These are phyloP conservation scores for Xylariales sp. DNA, from an alignment of 2,329 filamentous ascomycete genomes.

Conservation along the genomic window DNA sequence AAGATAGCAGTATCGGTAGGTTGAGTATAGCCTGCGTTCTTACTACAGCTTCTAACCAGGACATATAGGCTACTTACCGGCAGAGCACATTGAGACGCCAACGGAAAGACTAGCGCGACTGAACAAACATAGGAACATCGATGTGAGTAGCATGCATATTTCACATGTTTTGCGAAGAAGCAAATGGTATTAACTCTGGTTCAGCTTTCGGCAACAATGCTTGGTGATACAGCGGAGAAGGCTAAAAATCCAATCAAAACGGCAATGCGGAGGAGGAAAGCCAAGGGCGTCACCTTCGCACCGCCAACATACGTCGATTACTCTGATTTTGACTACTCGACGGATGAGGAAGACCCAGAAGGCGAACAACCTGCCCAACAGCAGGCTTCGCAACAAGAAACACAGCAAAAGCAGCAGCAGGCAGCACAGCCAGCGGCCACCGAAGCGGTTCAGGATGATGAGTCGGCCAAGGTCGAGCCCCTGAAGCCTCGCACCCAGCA, in stretches of 20 bases:
- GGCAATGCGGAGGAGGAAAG: conserved; percentile 74
- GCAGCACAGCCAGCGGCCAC: conserved; percentile 24
- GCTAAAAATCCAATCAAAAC: conserved; percentile 78
- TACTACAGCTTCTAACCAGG: neutral
- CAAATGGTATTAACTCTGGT: conserved; percentile 27
- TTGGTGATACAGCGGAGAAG: conserved; percentile 66
- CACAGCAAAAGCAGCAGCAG: conserved; percentile 22
- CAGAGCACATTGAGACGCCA: conserved; percentile 97
- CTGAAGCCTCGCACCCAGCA: conserved; percentile 41
- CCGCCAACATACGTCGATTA: conserved; percentile 85
- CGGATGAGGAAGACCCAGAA: conserved; percentile 68
- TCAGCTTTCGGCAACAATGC: conserved; percentile 58
- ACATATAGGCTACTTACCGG: conserved; percentile 77
- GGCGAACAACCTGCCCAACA: conserved; percentile 40
- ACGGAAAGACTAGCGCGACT: conserved; percentile 88
- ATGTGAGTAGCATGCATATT: conserved; percentile 59
- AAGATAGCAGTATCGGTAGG: conserved; percentile 86
- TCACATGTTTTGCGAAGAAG: neutral
- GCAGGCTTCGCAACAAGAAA: conserved; percentile 26
- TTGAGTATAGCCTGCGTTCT: neutral
- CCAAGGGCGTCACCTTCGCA: conserved; percentile 85
- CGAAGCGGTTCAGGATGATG: conserved; percentile 38
- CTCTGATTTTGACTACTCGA: conserved; percentile 80
- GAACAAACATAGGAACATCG: conserved; percentile 97
- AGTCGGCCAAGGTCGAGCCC: conserved; percentile 51